phyloP scores from a whole-genome alignment of 176 grass and related monocot genomes.

The Oryza brachyantha region DNA sequence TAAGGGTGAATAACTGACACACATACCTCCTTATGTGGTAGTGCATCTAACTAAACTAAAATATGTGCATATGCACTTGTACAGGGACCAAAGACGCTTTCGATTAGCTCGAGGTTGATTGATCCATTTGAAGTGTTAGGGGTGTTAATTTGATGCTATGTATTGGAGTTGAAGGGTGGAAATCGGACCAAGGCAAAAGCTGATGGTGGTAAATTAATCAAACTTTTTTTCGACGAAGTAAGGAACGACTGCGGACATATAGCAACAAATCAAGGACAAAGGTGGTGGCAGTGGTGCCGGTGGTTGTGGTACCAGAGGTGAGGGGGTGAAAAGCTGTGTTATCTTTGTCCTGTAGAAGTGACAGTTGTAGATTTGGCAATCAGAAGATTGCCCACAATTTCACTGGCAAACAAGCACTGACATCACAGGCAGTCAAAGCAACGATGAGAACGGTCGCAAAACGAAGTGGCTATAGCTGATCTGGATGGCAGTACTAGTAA shows the following conservation, averaged over 20 bases:
- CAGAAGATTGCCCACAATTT: not conserved
- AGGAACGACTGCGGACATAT: too few relatives aligned
- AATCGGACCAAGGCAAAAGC: not conserved
- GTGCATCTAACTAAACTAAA: too few relatives aligned
- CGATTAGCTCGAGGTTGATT: not conserved
- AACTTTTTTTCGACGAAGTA: not conserved
- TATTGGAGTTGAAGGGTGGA: not conserved
- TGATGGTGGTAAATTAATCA: not conserved
- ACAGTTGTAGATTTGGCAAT: not conserved
- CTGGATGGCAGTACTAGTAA: too few relatives aligned
- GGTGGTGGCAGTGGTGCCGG: not conserved
- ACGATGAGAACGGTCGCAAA: not conserved
- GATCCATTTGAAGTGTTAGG: not conserved
- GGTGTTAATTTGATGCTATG: not conserved
- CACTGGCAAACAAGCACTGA: too few relatives aligned
- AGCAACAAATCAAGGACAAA: not conserved
- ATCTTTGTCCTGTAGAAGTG: not conserved
- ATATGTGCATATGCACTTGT: not conserved
- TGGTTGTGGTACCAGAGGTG: not conserved
- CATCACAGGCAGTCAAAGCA: not conserved
- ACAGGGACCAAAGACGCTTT: not conserved
- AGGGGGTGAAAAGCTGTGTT: not conserved
- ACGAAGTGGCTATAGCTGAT: too few relatives aligned
- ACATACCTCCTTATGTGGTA: too few relatives aligned
- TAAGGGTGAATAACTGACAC: too few relatives aligned